Evolutionary conservation across 345 rosid species (phyloP).

Genomic region (Ricinus communis): DNA sequence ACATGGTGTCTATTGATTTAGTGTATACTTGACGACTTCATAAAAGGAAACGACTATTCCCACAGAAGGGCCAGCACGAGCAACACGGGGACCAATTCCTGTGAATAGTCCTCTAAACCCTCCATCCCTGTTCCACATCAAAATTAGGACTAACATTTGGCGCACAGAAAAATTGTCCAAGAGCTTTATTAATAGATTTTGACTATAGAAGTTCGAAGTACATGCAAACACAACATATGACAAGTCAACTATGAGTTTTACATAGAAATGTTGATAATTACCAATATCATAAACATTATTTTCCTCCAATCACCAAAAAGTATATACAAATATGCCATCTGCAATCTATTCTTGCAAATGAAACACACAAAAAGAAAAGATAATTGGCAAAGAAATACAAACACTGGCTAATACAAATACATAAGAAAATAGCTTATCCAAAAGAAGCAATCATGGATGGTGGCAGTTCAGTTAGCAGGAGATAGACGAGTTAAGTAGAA

Average conservation of each 20-base stretch:
- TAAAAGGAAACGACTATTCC: constrained; percentile 39
- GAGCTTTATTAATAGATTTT: background rate
- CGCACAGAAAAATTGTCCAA: background rate
- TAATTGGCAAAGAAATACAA: too few species aligned
- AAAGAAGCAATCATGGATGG: too few species aligned
- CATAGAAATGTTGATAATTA: too few species aligned
- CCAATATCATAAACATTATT: too few species aligned
- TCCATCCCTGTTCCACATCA: constrained; percentile 25
- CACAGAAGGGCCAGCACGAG: constrained; percentile 35
- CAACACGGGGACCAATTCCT: constrained; percentile 32
- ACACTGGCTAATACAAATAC: too few species aligned
- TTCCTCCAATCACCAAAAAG: too few species aligned
- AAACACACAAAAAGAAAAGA: too few species aligned
- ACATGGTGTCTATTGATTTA: constrained; percentile 4
- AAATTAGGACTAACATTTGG: background rate
- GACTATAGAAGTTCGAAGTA: background rate
- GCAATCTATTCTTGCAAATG: too few species aligned
- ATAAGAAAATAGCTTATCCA: too few species aligned
- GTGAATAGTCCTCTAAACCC: constrained; percentile 24
- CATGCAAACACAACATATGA: background rate
- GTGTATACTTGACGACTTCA: constrained; percentile 26
- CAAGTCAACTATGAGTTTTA: too few species aligned
- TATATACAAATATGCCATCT: too few species aligned
- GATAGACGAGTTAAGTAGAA: too few species aligned
- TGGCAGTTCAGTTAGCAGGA: background rate